These are phyloP conservation scores for Fulvia fulva DNA, from an alignment of 2,329 filamentous ascomycete genomes.

Conservation along the genomic window DNA sequence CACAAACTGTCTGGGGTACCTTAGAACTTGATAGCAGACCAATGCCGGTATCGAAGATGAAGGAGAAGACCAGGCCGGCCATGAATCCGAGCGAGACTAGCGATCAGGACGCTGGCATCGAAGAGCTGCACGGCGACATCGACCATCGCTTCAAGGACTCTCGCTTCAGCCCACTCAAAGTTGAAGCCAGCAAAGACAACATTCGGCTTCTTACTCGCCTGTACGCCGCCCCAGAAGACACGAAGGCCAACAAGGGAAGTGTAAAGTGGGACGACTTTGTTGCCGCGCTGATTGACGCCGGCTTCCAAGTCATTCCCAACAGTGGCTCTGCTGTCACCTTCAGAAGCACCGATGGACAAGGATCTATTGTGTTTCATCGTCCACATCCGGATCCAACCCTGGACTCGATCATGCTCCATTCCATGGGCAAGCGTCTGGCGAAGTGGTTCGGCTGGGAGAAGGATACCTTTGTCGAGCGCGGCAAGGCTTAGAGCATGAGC, in stretches of 20 bases:
- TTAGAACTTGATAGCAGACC: neutral
- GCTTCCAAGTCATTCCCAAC: slow-evolving; percentile 13
- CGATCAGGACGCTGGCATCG: neutral
- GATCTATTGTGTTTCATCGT: slow-evolving; percentile 25
- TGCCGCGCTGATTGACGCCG: slow-evolving; percentile 16
- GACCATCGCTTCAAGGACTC: neutral
- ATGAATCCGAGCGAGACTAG: neutral
- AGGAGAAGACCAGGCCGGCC: neutral
- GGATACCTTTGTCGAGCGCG: slow-evolving; percentile 19
- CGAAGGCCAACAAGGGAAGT: neutral
- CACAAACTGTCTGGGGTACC: neutral
- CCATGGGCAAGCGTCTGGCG: slow-evolving; percentile 27
- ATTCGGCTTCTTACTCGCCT: slow-evolving; percentile 1
- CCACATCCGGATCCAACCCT: slow-evolving; percentile 29
- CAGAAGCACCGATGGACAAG: neutral
- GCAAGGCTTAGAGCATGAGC: neutral
- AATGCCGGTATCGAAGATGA: neutral
- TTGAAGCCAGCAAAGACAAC: neutral
- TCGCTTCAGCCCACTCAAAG: neutral
- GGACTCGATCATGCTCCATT: slow-evolving; percentile 26
- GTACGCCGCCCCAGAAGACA: neutral
- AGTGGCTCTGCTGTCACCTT: slow-evolving; percentile 19
- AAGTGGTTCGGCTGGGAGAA: slow-evolving; percentile 30
- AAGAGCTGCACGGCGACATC: too few species aligned
- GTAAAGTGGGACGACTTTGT: slow-evolving; percentile 16